These are phyloP conservation scores for Pleoardoris graminearum DNA, from an alignment of 2,329 filamentous ascomycete species.

Conservation along the genomic window DNA sequence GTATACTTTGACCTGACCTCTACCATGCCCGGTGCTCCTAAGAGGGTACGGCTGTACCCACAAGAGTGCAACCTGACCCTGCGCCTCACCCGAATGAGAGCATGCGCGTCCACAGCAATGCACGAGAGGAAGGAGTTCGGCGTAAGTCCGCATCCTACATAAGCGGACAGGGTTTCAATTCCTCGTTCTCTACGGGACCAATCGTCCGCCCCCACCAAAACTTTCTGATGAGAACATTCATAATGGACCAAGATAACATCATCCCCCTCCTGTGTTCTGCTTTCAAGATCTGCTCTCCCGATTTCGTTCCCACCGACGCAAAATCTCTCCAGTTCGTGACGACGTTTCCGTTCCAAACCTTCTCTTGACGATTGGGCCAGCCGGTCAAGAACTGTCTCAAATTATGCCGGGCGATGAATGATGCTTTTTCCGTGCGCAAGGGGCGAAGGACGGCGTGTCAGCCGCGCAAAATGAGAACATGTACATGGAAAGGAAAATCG, in stretches of 20 bases:
- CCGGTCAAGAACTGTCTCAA: slow-evolving; percentile 42
- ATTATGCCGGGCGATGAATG: slow-evolving; percentile 42
- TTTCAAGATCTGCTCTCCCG: slow-evolving; percentile 37
- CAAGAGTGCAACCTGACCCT: no score
- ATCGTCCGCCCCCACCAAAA: slow-evolving; percentile 6
- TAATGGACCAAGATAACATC: slow-evolving; percentile 22
- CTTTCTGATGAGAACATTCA: slow-evolving; percentile 4
- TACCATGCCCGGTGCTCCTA: no score
- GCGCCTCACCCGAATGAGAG: no score
- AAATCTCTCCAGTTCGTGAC: slow-evolving; percentile 36
- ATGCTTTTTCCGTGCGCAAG: slow-evolving; percentile 43
- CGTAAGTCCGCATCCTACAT: slow-evolving; percentile 7
- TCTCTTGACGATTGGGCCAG: slow-evolving; percentile 39
- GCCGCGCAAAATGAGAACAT: slow-evolving; percentile 47
- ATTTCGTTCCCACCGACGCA: slow-evolving; percentile 41
- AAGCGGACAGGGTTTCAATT: slow-evolving; percentile 9
- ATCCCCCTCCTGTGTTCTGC: slow-evolving; percentile 38
- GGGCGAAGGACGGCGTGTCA: slow-evolving; percentile 43
- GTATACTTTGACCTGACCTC: no score
- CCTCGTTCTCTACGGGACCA: slow-evolving; percentile 9
- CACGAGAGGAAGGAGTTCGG: not conserved
- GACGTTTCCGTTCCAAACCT: slow-evolving; percentile 40
- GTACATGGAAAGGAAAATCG: slow-evolving; percentile 45
- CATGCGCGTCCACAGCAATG: not conserved
- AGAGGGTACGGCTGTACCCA: no score